These are phyloP conservation scores for Nigrospora sphaerica DNA, from an alignment of 2,329 filamentous ascomycete genomes.

Conservation along the genomic window DNA sequence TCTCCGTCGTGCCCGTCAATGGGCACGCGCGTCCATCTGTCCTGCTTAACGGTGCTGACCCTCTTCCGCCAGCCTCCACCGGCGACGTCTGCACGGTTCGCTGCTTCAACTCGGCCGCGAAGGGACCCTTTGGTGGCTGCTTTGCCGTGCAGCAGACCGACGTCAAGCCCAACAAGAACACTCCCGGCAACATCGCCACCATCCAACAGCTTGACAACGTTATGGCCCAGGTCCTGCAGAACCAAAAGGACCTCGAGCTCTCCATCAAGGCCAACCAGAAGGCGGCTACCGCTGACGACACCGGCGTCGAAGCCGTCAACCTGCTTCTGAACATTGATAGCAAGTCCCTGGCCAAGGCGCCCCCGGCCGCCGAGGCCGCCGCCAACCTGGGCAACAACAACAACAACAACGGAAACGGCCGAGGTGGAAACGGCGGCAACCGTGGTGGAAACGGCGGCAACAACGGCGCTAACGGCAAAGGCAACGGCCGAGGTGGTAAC, in stretches of 20 bases:
- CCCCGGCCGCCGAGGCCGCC: conserved; percentile 6
- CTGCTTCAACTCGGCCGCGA: conserved; percentile 26
- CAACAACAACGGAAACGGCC: neutral
- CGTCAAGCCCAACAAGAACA: conserved; percentile 17
- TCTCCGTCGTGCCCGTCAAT: no score
- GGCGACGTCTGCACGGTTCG: conserved; percentile 34
- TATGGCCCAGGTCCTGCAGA: conserved; percentile 30
- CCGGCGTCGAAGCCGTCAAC: conserved; percentile 22
- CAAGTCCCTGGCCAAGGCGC: conserved; percentile 4
- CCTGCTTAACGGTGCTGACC: neutral
- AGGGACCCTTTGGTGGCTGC: conserved; percentile 26
- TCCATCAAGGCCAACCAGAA: conserved; percentile 30
- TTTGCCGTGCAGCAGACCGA: conserved; percentile 35
- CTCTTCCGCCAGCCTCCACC: conserved; percentile 23
- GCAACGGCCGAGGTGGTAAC: neutral
- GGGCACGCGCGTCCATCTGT: neutral
- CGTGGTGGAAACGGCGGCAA: conserved; percentile 1
- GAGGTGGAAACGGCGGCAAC: neutral
- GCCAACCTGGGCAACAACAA: neutral
- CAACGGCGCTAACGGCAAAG: neutral
- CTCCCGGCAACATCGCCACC: conserved; percentile 25
- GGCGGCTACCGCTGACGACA: conserved; percentile 18
- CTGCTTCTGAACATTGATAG: conserved; percentile 15
- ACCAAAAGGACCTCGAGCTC: conserved; percentile 30
- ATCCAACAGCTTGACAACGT: conserved; percentile 29